Evolutionary conservation across 495 filamentous ascomycete genomes (phyloP).

Genomic region (Tuber borchii): DNA sequence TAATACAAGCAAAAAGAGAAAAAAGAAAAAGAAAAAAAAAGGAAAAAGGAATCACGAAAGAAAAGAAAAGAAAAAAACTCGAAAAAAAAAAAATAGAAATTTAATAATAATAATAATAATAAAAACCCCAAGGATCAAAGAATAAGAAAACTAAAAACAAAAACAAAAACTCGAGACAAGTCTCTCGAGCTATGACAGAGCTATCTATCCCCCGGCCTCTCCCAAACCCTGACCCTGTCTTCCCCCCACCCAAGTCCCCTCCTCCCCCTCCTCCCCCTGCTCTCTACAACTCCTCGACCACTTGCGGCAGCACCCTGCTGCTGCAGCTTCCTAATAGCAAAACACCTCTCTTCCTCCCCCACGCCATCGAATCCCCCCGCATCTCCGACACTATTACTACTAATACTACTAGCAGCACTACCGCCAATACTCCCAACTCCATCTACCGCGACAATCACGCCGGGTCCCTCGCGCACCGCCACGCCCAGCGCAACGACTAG

Average conservation of each 20-base stretch:
- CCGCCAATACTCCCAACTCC: conserved; percentile 17
- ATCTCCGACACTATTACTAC: not conserved
- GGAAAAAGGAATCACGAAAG: not conserved
- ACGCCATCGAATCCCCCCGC: conserved; percentile 31
- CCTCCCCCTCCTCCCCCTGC: conserved; percentile 11
- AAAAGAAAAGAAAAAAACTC: not conserved
- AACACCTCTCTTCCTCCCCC: conserved; percentile 34
- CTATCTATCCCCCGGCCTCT: conserved; percentile 16
- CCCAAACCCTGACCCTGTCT: conserved; percentile 24
- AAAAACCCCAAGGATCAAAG: no score
- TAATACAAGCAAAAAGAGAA: not conserved
- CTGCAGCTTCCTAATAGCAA: conserved; percentile 25
- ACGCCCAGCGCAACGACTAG: conserved; percentile 42
- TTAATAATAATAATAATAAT: no score
- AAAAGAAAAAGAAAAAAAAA: not conserved
- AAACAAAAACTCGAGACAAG: not conserved
- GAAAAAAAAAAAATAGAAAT: not conserved
- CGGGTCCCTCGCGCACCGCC: conserved; percentile 41
- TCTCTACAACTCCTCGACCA: conserved; percentile 8
- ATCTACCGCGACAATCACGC: conserved; percentile 23
- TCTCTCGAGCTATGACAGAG: not conserved
- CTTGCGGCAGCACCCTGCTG: conserved; percentile 6
- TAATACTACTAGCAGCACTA: not conserved
- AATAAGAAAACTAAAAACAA: no score
- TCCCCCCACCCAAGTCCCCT: conserved; percentile 24